Conservation (phyloP, 2,329 filamentous ascomycete species). For the Elsinoe batatas region DNA sequence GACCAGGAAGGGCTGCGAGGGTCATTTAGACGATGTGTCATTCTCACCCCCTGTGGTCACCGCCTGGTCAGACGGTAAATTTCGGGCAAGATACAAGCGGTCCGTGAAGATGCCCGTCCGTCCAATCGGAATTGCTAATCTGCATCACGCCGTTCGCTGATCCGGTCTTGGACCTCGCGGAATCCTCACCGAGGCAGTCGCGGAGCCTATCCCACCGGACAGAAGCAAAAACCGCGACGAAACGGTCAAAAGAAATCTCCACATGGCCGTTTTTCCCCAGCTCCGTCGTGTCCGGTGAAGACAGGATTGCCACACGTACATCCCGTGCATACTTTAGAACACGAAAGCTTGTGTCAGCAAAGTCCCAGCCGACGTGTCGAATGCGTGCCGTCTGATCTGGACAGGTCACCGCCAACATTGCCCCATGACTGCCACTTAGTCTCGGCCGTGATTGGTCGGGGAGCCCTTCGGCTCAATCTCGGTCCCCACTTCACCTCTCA, state of each 20-base stretch:
- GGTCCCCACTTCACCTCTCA: too few species aligned
- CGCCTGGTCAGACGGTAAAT: slow-evolving; percentile 7
- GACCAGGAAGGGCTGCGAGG: not conserved
- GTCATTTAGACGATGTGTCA: slow-evolving; percentile 8
- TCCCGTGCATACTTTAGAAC: not conserved
- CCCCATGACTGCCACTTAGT: not conserved
- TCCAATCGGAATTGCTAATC: not conserved
- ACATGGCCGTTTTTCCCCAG: not conserved
- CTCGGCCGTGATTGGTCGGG: not conserved
- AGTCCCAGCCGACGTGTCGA: not conserved
- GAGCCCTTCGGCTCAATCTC: too few species aligned
- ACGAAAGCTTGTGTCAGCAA: not conserved
- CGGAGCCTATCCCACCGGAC: slow-evolving; percentile 2
- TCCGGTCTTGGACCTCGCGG: slow-evolving; percentile 4
- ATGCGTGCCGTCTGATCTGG: not conserved
- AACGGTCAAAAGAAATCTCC: slow-evolving; percentile 9
- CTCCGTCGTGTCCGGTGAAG: not conserved
- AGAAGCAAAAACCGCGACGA: not conserved
- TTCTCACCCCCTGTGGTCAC: slow-evolving; percentile 12
- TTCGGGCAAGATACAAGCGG: slow-evolving; percentile 7
- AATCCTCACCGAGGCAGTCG: slow-evolving; percentile 1
- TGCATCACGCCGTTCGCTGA: slow-evolving; percentile 1
- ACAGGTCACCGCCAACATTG: slow-evolving; percentile 3
- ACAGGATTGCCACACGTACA: not conserved
- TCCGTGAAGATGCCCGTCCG: not conserved